Evolutionary conservation across 257 asterid genomes (phyloP), one percentile per base, ranked within the genome.

Genomic region (Nyctanthes arbortristis): DNA sequence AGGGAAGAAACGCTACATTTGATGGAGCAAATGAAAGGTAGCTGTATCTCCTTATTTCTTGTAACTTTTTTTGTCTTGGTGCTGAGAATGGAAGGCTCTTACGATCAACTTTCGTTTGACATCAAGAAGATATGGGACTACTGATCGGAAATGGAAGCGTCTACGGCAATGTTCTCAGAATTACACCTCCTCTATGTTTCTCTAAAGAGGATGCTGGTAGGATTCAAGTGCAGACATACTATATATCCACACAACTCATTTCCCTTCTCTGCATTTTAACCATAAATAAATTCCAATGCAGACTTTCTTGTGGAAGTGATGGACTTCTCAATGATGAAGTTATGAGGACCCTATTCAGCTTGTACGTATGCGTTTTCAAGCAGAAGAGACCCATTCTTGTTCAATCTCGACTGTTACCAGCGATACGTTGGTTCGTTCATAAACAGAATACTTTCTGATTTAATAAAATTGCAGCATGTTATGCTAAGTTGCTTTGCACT

Each of bases 1-100:
- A 85, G 75, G 47, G 76, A 30, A 2, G 96, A 87, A 74, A 77
- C 63, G 55, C 63, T 71, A 14, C 87, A 70, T 73, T 69, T 79
- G 67, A 83, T 89, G 89, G 88, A 89, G 2, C 79, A 73, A 54
- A 83, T 89, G 80, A 89, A 82, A 86, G 96, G 89, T 86, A 80
- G n/a, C 74, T 70, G 77, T 79, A 6, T 31, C n/a, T n/a, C n/a
- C n/a, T n/a, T 70, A 13, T 62, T 78, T 22, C 3, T 14, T 0
- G 37, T 49, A 7, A 66, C 34, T 60, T 54, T 35, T 62, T 36
- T 39, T 36, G 27, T 61, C 8, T 32, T 34, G 59, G 13, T 30
- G 60, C 10, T 32, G 18, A 27, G 37, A 37, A 3, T 29, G 29
- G 14, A 32, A 18, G 22, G 39, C 24, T 40, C 16, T 11, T 37